A percentile compares a stretch with the other conserved stretches of the same genome.
Evolutionary conservation across 1,284 basidiomycete genomes (phyloP).

Genomic region (Cerrena zonata): DNA sequence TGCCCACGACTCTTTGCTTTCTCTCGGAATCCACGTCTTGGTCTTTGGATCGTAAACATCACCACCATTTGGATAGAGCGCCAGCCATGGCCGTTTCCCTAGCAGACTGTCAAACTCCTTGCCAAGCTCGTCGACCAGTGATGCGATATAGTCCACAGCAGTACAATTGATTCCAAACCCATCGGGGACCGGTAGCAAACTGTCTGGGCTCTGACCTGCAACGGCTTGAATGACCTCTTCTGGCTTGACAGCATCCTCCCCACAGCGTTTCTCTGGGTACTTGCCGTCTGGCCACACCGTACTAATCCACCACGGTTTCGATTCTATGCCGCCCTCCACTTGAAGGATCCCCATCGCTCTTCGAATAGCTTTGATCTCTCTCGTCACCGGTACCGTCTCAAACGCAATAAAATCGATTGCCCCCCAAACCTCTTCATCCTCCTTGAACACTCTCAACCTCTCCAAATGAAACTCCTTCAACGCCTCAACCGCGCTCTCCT

Average conservation of each 20-base stretch:
- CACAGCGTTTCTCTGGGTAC: constrained; percentile 38
- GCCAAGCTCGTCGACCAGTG: constrained; percentile 32
- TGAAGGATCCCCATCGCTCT: constrained; percentile 48
- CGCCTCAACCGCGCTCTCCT: constrained; percentile 41
- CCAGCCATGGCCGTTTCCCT: constrained; percentile 42
- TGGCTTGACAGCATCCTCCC: constrained; percentile 24
- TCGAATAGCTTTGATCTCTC: constrained; percentile 65
- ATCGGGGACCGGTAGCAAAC: constrained; percentile 29
- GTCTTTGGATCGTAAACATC: constrained; percentile 47
- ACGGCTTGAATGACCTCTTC: constrained; percentile 35
- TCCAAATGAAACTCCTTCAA: constrained; percentile 65
- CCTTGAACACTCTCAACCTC: constrained; percentile 52
- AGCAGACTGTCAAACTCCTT: constrained; percentile 15
- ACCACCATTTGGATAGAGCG: constrained; percentile 73
- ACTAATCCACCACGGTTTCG: constrained; percentile 73
- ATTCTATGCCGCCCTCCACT: constrained; percentile 15
- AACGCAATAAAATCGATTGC: constrained; percentile 65
- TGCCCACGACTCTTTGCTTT: constrained; percentile 38
- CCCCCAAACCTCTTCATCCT: constrained; percentile 46
- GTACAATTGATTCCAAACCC: constrained; percentile 76
- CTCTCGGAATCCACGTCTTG: constrained; percentile 39
- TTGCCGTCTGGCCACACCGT: constrained; percentile 59
- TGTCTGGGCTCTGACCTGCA: constrained; percentile 18
- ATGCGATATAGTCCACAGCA: constrained; percentile 31
- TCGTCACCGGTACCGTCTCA: constrained; percentile 69